phyloP scores from a whole-genome alignment of 1,139 yeast genomes.

The Saccharomyces uvarum region DNA sequence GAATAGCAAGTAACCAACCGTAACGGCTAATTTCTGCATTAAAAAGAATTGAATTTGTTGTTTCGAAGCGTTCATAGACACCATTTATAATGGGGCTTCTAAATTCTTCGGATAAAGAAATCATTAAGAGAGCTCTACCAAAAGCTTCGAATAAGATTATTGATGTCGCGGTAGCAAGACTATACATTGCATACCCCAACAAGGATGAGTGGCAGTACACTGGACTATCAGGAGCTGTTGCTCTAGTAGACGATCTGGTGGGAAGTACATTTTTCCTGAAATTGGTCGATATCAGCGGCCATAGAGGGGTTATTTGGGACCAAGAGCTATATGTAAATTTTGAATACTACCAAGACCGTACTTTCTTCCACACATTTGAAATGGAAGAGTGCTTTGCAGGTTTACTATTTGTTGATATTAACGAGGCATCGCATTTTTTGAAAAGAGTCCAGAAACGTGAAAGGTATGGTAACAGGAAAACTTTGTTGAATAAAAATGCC shows the following conservation, averaged over 20 bases:
- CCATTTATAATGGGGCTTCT: conserved; percentile 46
- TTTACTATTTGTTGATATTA: conserved; percentile 76
- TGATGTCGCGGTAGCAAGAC: conserved; percentile 84
- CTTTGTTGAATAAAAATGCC: conserved; percentile 79
- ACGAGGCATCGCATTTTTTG: conserved; percentile 78
- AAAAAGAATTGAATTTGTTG: background rate
- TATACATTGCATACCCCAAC: conserved; percentile 85
- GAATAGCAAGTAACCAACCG: background rate
- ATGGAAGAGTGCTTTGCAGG: conserved; percentile 89
- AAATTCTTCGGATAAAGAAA: conserved; percentile 70
- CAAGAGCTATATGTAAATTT: conserved; percentile 87
- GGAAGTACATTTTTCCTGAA: conserved; percentile 91
- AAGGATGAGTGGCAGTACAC: conserved; percentile 78
- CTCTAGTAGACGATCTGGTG: conserved; percentile 81
- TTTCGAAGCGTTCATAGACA: background rate
- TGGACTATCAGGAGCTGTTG: conserved; percentile 81
- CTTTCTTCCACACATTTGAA: conserved; percentile 92
- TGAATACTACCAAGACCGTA: conserved; percentile 84
- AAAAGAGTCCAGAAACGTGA: conserved; percentile 69
- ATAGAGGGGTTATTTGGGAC: conserved; percentile 90
- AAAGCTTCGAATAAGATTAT: conserved; percentile 80
- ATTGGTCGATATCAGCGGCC: conserved; percentile 74
- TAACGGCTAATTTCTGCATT: background rate
- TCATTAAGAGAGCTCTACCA: conserved; percentile 81
- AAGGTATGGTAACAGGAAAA: conserved; percentile 80